These are phyloP conservation scores for Zygoascus meyerae DNA, from an alignment of 1,139 yeast species.

Conservation along the genomic window DNA sequence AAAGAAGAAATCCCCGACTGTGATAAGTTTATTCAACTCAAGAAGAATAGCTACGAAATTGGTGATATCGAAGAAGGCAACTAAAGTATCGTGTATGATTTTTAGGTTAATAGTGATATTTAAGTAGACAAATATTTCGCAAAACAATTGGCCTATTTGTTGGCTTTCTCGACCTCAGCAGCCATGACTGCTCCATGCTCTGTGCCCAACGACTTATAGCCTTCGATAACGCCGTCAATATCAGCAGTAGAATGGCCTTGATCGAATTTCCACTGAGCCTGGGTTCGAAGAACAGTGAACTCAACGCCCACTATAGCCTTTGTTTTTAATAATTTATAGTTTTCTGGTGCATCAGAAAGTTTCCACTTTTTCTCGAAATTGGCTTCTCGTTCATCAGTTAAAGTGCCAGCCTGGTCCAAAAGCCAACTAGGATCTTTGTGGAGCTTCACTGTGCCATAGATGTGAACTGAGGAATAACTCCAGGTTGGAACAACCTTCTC, in stretches of 20 bases:
- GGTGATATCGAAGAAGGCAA: conserved; percentile 1
- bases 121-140: not conserved
- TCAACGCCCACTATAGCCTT: conserved; percentile 58
- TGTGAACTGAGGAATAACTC: conserved; percentile 62
- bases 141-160: not conserved
- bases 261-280: conserved; percentile 58
- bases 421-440: conserved; percentile 41
- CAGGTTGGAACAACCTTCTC: conserved; percentile 69
- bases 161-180: conserved; percentile 10
- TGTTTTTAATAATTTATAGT: conserved; percentile 41
- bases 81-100: not conserved
- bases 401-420: conserved; percentile 40
- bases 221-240: conserved; percentile 49
- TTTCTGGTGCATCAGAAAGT: conserved; percentile 54
- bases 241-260: conserved; percentile 46
- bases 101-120: not conserved
- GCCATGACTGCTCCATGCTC: conserved; percentile 15
- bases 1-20: conserved; percentile 55
- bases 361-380: conserved; percentile 44
- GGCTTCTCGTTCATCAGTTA: conserved; percentile 48
- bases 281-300: conserved; percentile 45
- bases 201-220: conserved; percentile 29
- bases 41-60: conserved; percentile 8
- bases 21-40: conserved; percentile 43
- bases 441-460: conserved; percentile 48